phyloP scores from a whole-genome alignment of 192 early-diverging fungal genomes.

The Chytriomyces sp. region DNA sequence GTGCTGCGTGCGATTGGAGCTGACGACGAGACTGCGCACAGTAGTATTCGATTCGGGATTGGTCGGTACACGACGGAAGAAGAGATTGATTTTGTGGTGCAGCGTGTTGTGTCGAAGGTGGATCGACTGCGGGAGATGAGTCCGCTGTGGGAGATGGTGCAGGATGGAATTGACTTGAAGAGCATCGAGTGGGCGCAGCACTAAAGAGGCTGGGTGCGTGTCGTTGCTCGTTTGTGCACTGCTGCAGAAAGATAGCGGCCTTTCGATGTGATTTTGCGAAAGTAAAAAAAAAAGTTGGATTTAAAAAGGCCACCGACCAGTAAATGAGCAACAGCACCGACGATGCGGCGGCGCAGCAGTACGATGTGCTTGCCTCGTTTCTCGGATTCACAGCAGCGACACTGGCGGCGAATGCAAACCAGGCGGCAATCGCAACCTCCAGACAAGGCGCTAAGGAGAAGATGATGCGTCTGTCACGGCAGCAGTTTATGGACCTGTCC shows the following conservation, averaged over 20 bases:
- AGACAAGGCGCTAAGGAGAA: conserved; percentile 65
- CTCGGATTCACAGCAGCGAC: conserved; percentile 30
- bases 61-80: conserved; percentile 95
- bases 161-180: conserved; percentile 92
- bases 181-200: conserved; percentile 91
- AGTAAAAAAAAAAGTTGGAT: no score
- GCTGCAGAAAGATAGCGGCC: no score
- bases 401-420: conserved; percentile 4
- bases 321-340: background rate
- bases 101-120: conserved; percentile 81
- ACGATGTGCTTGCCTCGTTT: conserved; percentile 17
- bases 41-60: conserved; percentile 93
- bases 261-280: no score
- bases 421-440: conserved; percentile 31
- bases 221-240: no score
- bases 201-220: conserved; percentile 41
- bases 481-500: conserved; percentile 92
- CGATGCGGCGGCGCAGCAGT: conserved; percentile 11
- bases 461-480: conserved; percentile 73
- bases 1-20: conserved; percentile 96
- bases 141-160: conserved; percentile 98
- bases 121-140: conserved; percentile 91
- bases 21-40: conserved; percentile 96
- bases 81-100: conserved; percentile 90
- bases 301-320: no score